Conservation (phyloP, 495 filamentous ascomycete species). For the Xylaria sp. region DNA sequence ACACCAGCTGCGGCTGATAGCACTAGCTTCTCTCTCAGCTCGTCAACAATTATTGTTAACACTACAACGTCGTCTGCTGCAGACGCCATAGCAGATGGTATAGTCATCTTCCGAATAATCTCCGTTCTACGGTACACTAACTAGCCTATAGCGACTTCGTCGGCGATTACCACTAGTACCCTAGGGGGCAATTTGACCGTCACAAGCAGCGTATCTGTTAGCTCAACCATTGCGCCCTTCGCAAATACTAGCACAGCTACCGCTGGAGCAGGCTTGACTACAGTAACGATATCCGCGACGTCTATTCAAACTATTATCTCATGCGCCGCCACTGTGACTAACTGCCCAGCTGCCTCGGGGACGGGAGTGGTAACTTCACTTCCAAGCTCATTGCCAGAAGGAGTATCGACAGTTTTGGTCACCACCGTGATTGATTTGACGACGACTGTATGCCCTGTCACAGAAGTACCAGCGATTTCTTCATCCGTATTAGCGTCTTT, state of each 20-base stretch:
- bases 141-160: slow-evolving; percentile 8
- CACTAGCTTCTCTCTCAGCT: not conserved
- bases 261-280: slow-evolving; percentile 30
- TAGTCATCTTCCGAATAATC: not conserved
- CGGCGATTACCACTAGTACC: not conserved
- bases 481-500: slow-evolving; percentile 36
- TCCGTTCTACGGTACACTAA: not conserved
- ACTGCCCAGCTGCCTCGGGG: slow-evolving; percentile 33
- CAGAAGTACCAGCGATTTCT: slow-evolving; percentile 34
- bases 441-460: slow-evolving; percentile 41
- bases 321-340: slow-evolving; percentile 32
- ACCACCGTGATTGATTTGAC: slow-evolving; percentile 39
- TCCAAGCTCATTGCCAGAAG: slow-evolving; percentile 27
- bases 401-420: slow-evolving; percentile 34
- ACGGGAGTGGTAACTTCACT: slow-evolving; percentile 31
- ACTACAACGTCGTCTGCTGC: not conserved
- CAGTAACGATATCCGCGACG: slow-evolving; percentile 34
- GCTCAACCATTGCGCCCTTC: slow-evolving; percentile 11
- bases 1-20: not conserved
- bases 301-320: slow-evolving; percentile 38
- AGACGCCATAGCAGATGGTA: slow-evolving; percentile 5
- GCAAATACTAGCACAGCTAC: slow-evolving; percentile 29
- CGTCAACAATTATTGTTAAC: not conserved
- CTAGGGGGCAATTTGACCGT: slow-evolving; percentile 6
- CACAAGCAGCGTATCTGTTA: not conserved